Base-by-base conservation (phyloP, 108 stramenopile genomes). In the Cyclotella distinguenda region DNA sequence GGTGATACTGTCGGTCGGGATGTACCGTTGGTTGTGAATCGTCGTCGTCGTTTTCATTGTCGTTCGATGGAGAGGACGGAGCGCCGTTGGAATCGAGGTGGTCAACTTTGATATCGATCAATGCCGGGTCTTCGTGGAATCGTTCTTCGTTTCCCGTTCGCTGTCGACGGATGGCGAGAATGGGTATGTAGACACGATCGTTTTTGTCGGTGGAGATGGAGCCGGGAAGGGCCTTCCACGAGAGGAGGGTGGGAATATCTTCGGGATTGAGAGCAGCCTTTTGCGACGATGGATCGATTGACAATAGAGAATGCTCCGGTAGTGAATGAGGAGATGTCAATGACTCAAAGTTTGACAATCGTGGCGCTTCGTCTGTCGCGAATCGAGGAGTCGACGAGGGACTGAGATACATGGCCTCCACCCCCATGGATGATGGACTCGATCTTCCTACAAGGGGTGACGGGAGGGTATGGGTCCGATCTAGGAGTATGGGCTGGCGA, bases 71-170 rank as follows among this genome's bases (percentile, higher is more conserved):
- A 23, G 66, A 23, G 0, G 85, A 71, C 21, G 77, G 66, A 13
- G 52, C 43, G 42, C 87, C 86, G 36, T 57, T 40, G 18, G 53
- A 61, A 40, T 90, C 80, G 8, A 71, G 46, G 52, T 83, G 71
- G 2, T 79, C 59, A 0, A 89, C 60, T 23, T 81, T 67, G 23
- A 90, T 43, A 62, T 93, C 92, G 6, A 93, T 77, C 53, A 89
- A 60, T 26, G 81, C 86, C 6, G 92, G 77, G 79, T 93, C 92
- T 80, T 93, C 92, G 18, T 82, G 78, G 60, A 73, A 93, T 22
- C 89, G 53, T 53, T 93, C 92, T 63, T 93, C 89, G 30, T 90
- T 86, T 31, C 87, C 87, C 3, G 79, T 51, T 33, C 92, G 66
- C 57, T 90, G 89, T 59, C 89, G 72, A 28, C 87, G 80, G 25